These are phyloP conservation scores for Wickerhamomyces mucosus DNA, from an alignment of 805 yeast species.

Conservation along the genomic window DNA sequence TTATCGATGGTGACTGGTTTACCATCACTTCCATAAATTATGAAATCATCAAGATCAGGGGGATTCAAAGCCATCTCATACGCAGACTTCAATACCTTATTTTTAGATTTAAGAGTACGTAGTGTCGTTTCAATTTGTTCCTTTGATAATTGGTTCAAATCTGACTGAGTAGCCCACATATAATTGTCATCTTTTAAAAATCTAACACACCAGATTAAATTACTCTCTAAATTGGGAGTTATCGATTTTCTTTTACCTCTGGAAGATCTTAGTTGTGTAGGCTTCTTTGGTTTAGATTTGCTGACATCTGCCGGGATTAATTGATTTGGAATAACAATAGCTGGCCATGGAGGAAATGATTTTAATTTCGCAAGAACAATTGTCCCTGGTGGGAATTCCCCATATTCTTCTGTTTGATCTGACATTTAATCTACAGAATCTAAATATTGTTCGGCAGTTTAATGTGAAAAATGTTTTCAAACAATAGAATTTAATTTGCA, in stretches of 20 bases:
- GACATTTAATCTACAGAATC: no score
- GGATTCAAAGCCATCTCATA: conserved; percentile 47
- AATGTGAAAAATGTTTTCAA: no score
- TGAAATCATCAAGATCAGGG: conserved; percentile 36
- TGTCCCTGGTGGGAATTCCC: conserved; percentile 35
- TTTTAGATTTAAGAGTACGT: conserved; percentile 25
- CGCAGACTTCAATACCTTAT: conserved; percentile 38
- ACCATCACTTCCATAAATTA: conserved; percentile 32
- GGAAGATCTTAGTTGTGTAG: conserved; percentile 12
- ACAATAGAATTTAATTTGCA: no score
- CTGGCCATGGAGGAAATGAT: conserved; percentile 90
- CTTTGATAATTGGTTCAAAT: conserved; percentile 35
- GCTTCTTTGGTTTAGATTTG: conserved; percentile 38
- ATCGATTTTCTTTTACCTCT: conserved; percentile 6
- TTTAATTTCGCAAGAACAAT: conserved; percentile 72
- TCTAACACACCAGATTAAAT: conserved; percentile 41
- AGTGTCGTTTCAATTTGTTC: conserved; percentile 34
- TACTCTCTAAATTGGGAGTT: conserved; percentile 1
- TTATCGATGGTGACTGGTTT: conserved; percentile 25
- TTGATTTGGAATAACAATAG: conserved; percentile 58
- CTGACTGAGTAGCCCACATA: conserved; percentile 51
- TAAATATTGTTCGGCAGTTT: neutral
- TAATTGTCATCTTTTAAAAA: conserved; percentile 68
- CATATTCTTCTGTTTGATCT: conserved; percentile 12
- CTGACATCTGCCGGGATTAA: conserved; percentile 50